phyloP scores from a whole-genome alignment of 2,329 filamentous ascomycete genomes.

The Aureobasidium lini region DNA sequence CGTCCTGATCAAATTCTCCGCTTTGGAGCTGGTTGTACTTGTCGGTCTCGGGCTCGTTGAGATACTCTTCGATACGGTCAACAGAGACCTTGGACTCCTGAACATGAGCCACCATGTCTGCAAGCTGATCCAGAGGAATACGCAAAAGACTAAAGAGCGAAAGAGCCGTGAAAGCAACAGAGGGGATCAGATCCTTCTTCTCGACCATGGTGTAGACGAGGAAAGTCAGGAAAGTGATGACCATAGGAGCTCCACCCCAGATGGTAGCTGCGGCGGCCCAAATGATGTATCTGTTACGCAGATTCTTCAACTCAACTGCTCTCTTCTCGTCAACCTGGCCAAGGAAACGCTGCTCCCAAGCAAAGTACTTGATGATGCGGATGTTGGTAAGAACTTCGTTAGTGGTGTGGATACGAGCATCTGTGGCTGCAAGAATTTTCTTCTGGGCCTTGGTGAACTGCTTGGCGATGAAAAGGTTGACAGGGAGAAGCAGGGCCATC shows the following conservation, averaged over 20 bases:
- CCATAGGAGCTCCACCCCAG: constrained; percentile 90
- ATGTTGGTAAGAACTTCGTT: constrained; percentile 98
- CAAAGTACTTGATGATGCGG: constrained; percentile 98
- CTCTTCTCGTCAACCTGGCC: constrained; percentile 85
- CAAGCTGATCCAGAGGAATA: constrained; percentile 88
- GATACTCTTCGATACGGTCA: constrained; percentile 89
- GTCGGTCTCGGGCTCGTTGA: constrained; percentile 89
- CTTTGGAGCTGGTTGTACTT: constrained; percentile 81
- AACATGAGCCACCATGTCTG: constrained; percentile 97
- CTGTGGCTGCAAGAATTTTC: constrained; percentile 83
- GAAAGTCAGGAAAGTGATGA: constrained; percentile 97
- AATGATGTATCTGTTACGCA: constrained; percentile 77
- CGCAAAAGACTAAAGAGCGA: constrained; percentile 92
- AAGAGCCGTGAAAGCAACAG: constrained; percentile 89
- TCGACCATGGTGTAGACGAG: constrained; percentile 86
- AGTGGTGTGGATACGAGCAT: constrained; percentile 91
- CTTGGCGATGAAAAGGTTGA: constrained; percentile 83
- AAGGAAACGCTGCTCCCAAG: constrained; percentile 90
- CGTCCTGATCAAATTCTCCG: constrained; percentile 60
- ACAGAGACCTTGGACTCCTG: constrained; percentile 96
- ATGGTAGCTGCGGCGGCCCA: constrained; percentile 89
- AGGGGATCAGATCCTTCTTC: constrained; percentile 80
- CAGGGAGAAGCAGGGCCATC: constrained; percentile 79
- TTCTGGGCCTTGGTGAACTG: constrained; percentile 84
- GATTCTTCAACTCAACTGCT: constrained; percentile 63